phyloP scores from a whole-genome alignment of 345 rosid species.

The Psidium guajava region DNA sequence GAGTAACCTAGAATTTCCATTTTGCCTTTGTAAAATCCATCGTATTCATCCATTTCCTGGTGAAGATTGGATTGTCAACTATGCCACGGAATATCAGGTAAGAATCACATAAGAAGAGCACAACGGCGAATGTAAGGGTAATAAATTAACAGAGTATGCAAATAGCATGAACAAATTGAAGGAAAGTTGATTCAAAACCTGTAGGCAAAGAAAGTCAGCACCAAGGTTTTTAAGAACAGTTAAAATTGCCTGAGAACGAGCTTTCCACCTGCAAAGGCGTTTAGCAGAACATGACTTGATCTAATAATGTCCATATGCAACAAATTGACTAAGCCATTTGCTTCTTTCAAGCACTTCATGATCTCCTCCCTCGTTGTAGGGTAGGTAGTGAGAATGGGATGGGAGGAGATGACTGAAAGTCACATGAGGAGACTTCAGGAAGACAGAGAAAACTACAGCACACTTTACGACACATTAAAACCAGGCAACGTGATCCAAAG shows the following conservation, averaged over 20 bases:
- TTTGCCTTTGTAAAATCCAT: constrained; percentile 57
- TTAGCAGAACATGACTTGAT: background rate
- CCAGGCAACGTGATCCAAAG: background rate
- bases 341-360: background rate
- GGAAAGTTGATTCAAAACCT: constrained; percentile 26
- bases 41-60: constrained; percentile 88
- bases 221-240: constrained; percentile 44
- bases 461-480: background rate
- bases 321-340: background rate
- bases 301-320: background rate
- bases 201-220: constrained; percentile 78
- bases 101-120: background rate
- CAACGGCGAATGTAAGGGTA: background rate
- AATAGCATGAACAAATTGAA: background rate
- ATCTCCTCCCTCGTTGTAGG: background rate
- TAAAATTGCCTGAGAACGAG: constrained; percentile 66
- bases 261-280: constrained; percentile 53
- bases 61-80: constrained; percentile 8
- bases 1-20: constrained; percentile 63
- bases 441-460: background rate
- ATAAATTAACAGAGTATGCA: background rate
- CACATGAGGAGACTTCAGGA: background rate
- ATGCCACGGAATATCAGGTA: background rate
- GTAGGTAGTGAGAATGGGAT: background rate
- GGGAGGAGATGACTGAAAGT: background rate